Evolutionary conservation across 305 asterid species (phyloP).

Genomic region (Plantago lanceolata): DNA sequence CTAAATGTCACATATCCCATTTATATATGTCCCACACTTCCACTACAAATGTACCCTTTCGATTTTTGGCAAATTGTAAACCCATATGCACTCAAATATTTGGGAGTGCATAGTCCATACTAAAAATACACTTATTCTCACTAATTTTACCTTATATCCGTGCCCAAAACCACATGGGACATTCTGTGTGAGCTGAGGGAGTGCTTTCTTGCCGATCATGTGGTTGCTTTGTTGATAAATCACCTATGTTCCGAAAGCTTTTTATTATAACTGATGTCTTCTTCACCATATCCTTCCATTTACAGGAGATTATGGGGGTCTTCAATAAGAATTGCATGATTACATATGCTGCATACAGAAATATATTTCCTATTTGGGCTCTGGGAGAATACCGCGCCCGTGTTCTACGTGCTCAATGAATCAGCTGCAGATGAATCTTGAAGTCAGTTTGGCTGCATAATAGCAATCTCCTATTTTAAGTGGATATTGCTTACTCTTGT

Average conservation of each 20-base stretch:
- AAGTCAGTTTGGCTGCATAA: slow-evolving; percentile 4
- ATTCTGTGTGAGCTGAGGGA: too few relatives aligned
- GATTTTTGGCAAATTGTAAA: too few relatives aligned
- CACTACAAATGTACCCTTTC: too few relatives aligned
- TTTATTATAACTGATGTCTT: background rate
- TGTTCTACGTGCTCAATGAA: slow-evolving; percentile 34
- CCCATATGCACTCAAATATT: too few relatives aligned
- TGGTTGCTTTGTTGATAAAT: background rate
- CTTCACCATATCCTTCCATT: slow-evolving; percentile 1
- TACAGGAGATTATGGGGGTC: slow-evolving; percentile 61
- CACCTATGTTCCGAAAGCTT: background rate
- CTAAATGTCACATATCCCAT: too few relatives aligned
- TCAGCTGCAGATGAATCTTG: slow-evolving; percentile 13
- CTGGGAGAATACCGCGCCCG: slow-evolving; percentile 47
- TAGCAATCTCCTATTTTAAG: slow-evolving; percentile 6
- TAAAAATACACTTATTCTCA: too few relatives aligned
- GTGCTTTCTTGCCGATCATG: background rate
- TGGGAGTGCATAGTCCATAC: too few relatives aligned
- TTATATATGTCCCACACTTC: too few relatives aligned
- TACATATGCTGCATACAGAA: slow-evolving; percentile 56
- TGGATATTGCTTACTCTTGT: slow-evolving; percentile 8
- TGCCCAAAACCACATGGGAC: too few relatives aligned
- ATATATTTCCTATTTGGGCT: slow-evolving; percentile 59
- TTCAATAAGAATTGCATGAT: slow-evolving; percentile 57
- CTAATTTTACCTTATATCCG: too few relatives aligned